phyloP scores from a whole-genome alignment of 805 yeast species.

The Yarrowia sp. region DNA sequence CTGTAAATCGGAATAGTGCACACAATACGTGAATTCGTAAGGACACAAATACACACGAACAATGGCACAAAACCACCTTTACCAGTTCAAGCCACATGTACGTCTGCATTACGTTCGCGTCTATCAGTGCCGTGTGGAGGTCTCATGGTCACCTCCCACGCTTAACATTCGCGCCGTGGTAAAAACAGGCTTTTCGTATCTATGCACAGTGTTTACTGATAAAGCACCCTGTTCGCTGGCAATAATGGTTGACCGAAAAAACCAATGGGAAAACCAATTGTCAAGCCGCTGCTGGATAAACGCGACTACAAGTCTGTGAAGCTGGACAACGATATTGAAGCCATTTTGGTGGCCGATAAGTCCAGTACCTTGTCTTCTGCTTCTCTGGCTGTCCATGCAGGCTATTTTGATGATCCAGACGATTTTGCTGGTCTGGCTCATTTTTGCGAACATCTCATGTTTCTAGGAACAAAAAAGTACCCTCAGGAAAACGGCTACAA shows the following conservation, averaged over 20 bases:
- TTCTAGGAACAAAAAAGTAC: conserved; percentile 75
- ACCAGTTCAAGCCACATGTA: too few relatives aligned
- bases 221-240: too few relatives aligned
- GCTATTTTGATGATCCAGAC: conserved; percentile 75
- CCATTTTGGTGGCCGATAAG: conserved; percentile 73
- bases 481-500: conserved; percentile 74
- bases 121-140: too few relatives aligned
- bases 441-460: conserved; percentile 78
- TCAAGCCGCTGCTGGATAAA: conserved; percentile 55
- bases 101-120: too few relatives aligned
- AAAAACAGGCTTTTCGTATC: not conserved
- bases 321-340: conserved; percentile 66
- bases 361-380: conserved; percentile 63
- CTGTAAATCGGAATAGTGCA: too few relatives aligned
- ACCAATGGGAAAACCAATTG: conserved; percentile 39
- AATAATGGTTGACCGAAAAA: not conserved
- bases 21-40: too few relatives aligned
- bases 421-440: conserved; percentile 81
- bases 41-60: too few relatives aligned
- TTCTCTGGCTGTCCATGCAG: conserved; percentile 72
- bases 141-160: too few relatives aligned
- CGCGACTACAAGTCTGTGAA: conserved; percentile 66
- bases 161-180: too few relatives aligned
- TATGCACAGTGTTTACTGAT: not conserved
- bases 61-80: too few relatives aligned